Percentiles rank a stretch among this genome's conserved stretches.
Evolutionary conservation across 495 filamentous ascomycete genomes (phyloP).

Genomic region (Haplographium delicatum): DNA sequence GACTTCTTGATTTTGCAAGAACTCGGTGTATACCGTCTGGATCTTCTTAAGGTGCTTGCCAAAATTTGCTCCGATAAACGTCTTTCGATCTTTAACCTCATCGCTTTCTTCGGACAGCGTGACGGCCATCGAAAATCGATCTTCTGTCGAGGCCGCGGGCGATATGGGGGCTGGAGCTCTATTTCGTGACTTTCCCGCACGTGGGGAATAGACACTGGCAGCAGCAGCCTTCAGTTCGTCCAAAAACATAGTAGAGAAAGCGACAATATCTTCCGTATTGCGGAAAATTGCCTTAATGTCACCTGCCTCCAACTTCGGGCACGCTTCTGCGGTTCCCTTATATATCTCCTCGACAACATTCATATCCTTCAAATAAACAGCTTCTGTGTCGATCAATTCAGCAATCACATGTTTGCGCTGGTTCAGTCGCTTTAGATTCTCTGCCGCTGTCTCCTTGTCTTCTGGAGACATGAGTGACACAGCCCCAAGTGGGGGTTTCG

Average conservation of each 20-base stretch:
- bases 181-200: slow-evolving; percentile 18
- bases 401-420: slow-evolving; percentile 75
- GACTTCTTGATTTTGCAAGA: slow-evolving; percentile 78
- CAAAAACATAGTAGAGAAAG: slow-evolving; percentile 73
- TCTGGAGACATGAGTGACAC: neutral
- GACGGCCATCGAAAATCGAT: slow-evolving; percentile 16
- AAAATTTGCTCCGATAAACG: slow-evolving; percentile 76
- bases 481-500: neutral
- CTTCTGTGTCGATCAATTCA: slow-evolving; percentile 88
- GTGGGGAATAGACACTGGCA: slow-evolving; percentile 61
- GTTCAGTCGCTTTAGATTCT: slow-evolving; percentile 17
- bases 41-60: slow-evolving; percentile 64
- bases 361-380: slow-evolving; percentile 84
- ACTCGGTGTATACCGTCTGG: slow-evolving; percentile 81
- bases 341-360: slow-evolving; percentile 95
- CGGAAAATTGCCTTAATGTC: slow-evolving; percentile 86
- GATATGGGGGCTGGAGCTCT: neutral
- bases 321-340: slow-evolving; percentile 84
- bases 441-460: slow-evolving; percentile 13
- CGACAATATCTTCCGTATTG: slow-evolving; percentile 81
- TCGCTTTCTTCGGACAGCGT: slow-evolving; percentile 41
- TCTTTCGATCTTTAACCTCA: slow-evolving; percentile 69
- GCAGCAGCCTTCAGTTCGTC: slow-evolving; percentile 73
- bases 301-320: slow-evolving; percentile 69
- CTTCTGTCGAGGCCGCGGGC: neutral